Percentiles rank a stretch among this genome's conserved stretches.
These are phyloP conservation scores for Gamsiella multidivaricata DNA, from an alignment of 192 early-diverging fungal genomes.

Conservation along the genomic window DNA sequence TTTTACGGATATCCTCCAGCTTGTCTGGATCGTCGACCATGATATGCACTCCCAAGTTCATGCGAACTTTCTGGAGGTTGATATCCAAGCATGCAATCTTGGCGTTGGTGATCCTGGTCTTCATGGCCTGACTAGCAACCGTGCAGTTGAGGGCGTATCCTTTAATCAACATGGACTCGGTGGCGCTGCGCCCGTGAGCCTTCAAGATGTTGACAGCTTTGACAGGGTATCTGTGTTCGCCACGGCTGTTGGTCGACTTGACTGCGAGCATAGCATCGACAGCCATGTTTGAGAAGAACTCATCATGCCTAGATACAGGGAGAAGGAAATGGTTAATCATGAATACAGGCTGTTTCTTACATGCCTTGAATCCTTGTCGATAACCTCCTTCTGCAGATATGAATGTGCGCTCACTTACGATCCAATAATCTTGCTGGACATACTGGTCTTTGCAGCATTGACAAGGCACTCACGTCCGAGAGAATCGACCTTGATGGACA, in stretches of 20 bases:
- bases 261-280: constrained; percentile 95
- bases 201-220: constrained; percentile 98
- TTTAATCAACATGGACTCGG: constrained; percentile 87
- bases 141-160: constrained; percentile 99
- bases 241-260: constrained; percentile 84
- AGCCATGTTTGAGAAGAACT: constrained; percentile 96
- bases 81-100: constrained; percentile 99
- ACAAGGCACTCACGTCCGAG: constrained; percentile 93
- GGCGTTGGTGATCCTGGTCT: constrained; percentile 84
- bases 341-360: too few relatives aligned
- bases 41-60: constrained; percentile 98
- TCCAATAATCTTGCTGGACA: constrained; percentile 99
- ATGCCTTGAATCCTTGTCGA: not conserved
- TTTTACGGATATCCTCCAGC: constrained; percentile 93
- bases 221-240: constrained; percentile 94
- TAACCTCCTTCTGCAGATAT: not conserved
- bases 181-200: constrained; percentile 93
- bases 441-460: constrained; percentile 97
- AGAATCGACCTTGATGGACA: constrained; percentile 94
- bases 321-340: not conserved
- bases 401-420: constrained; percentile 63
- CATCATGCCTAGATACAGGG: constrained; percentile 75
- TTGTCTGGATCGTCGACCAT: constrained; percentile 98
- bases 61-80: constrained; percentile 97
- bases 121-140: constrained; percentile 96